These are phyloP conservation scores for Chrysopogon serrulatus DNA, from an alignment of 176 grass and related monocot genomes.

Conservation along the genomic window DNA sequence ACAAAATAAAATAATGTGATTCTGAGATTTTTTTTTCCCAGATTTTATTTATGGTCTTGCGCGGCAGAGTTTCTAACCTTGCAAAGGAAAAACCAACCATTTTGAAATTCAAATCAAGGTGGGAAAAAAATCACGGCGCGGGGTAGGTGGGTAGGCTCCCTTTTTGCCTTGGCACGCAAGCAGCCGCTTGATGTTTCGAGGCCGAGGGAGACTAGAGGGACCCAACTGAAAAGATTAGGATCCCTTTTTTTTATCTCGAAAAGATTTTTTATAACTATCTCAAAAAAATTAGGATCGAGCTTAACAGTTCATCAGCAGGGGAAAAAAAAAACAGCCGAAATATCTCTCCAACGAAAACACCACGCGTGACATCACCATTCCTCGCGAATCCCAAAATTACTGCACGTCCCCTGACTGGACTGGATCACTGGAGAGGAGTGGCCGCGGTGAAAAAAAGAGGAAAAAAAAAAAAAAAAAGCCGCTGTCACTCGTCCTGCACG, in stretches of 20 bases:
- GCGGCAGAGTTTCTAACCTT: too few species aligned
- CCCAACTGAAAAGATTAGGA: neutral
- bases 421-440: neutral
- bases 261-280: too few species aligned
- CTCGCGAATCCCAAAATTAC: neutral
- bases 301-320: neutral
- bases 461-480: too few species aligned
- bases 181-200: too few species aligned
- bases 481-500: neutral
- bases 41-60: neutral
- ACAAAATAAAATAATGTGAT: neutral
- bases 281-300: neutral
- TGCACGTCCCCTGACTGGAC: neutral
- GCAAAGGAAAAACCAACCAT: neutral
- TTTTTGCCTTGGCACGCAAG: slow-evolving; percentile 14
- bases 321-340: neutral
- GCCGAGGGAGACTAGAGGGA: neutral
- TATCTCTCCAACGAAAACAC: neutral
- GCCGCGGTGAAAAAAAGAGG: neutral
- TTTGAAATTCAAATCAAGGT: neutral
- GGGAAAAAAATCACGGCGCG: neutral
- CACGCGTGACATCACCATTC: neutral
- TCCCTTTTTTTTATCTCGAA: too few species aligned
- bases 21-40: neutral
- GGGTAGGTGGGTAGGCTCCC: neutral